phyloP scores from a whole-genome alignment of 148 eudicot genomes.

The Euryodendron excelsum region DNA sequence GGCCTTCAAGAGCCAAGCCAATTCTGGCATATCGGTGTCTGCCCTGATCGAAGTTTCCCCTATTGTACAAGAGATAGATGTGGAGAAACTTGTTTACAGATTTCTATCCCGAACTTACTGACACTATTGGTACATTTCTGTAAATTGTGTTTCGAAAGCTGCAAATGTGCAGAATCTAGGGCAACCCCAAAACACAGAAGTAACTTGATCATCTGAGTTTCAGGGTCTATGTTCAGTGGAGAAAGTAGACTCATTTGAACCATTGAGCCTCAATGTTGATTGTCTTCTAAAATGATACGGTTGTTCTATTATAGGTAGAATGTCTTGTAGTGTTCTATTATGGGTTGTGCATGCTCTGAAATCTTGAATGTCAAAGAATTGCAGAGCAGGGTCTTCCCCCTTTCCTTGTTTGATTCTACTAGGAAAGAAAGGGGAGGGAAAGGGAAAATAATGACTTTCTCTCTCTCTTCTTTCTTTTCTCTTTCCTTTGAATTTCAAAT shows the following conservation, averaged over 20 bases:
- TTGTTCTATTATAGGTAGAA: not conserved
- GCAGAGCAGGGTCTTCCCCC: too few species aligned
- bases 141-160: constrained; percentile 20
- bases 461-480: too few species aligned
- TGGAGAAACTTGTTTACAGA: not conserved
- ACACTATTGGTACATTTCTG: constrained; percentile 9
- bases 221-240: constrained; percentile 1
- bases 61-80: constrained; percentile 26
- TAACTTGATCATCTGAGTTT: not conserved
- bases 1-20: not conserved
- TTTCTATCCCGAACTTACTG: constrained; percentile 11
- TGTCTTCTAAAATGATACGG: not conserved
- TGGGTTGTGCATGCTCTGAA: too few species aligned
- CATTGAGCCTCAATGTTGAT: not conserved
- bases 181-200: not conserved
- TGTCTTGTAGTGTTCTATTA: too few species aligned
- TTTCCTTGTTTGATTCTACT: too few species aligned
- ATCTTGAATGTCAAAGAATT: too few species aligned
- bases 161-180: constrained; percentile 7
- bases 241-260: not conserved
- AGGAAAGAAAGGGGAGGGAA: too few species aligned
- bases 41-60: not conserved
- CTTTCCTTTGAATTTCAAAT: too few species aligned
- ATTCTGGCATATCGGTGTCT: not conserved
- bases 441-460: too few species aligned